These are phyloP conservation scores for Naganishia albida DNA, from an alignment of 1,284 basidiomycete genomes.

Conservation along the genomic window DNA sequence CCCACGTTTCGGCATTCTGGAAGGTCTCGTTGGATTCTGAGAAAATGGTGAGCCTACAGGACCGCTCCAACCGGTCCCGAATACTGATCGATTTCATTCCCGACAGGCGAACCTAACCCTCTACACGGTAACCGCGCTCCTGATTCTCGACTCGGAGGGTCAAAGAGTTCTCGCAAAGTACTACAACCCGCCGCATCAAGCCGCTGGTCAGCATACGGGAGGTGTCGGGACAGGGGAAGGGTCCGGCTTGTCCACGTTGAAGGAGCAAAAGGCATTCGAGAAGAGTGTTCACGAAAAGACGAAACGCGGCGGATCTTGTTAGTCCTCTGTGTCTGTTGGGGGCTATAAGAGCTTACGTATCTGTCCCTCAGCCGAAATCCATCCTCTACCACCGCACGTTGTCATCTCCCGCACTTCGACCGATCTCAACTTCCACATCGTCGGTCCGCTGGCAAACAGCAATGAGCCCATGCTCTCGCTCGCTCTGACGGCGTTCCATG, in stretches of 20 bases:
- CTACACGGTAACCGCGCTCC: slow-evolving; percentile 80
- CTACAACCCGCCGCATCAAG: slow-evolving; percentile 61
- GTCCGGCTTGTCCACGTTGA: slow-evolving; percentile 61
- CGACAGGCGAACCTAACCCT: slow-evolving; percentile 72
- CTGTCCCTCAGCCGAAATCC: slow-evolving; percentile 78
- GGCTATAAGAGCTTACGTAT: neutral
- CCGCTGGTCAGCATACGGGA: slow-evolving; percentile 58
- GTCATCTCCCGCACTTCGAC: slow-evolving; percentile 90
- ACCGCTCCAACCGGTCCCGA: neutral
- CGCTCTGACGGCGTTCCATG: slow-evolving; percentile 79
- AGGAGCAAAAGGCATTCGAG: slow-evolving; percentile 95
- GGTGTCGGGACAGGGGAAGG: slow-evolving; percentile 48
- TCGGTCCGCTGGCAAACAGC: slow-evolving; percentile 76
- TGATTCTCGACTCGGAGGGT: slow-evolving; percentile 92
- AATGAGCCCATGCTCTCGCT: slow-evolving; percentile 96
- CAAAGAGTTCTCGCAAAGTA: slow-evolving; percentile 95
- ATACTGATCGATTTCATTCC: neutral
- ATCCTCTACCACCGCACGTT: slow-evolving; percentile 84
- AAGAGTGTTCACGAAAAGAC: slow-evolving; percentile 95
- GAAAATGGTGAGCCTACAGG: neutral
- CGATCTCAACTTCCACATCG: slow-evolving; percentile 93
- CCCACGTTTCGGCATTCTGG: neutral
- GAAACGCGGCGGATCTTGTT: slow-evolving; percentile 65
- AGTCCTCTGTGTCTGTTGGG: neutral
- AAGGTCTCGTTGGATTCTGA: neutral